Evolutionary conservation across 2,329 filamentous ascomycete genomes (phyloP).

Genomic region (Penicillium sp.): DNA sequence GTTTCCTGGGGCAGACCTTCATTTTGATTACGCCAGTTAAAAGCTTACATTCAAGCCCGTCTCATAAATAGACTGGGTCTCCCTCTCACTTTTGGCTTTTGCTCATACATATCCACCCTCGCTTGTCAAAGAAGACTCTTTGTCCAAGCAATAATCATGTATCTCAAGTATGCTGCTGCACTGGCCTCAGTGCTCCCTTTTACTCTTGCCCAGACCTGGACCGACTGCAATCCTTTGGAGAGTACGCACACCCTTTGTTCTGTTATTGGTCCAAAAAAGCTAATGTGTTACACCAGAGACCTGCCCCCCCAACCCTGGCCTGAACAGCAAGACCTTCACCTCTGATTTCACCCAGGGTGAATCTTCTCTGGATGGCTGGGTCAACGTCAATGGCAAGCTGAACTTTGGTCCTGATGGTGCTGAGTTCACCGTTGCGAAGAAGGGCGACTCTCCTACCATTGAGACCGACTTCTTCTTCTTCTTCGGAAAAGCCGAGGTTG

Average conservation of each 20-base stretch:
- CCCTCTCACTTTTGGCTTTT: neutral
- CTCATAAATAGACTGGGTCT: slow-evolving; percentile 14
- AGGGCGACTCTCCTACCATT: slow-evolving; percentile 85
- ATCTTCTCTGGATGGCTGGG: slow-evolving; percentile 64
- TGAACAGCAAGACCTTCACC: slow-evolving; percentile 53
- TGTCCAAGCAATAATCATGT: slow-evolving; percentile 29
- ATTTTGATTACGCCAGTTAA: slow-evolving; percentile 10
- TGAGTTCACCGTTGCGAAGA: slow-evolving; percentile 75
- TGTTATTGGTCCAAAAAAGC: slow-evolving; percentile 1
- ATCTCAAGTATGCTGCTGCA: slow-evolving; percentile 37
- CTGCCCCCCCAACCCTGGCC: slow-evolving; percentile 73
- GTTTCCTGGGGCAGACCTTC: slow-evolving; percentile 11
- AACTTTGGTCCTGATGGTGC: slow-evolving; percentile 73
- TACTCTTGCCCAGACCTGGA: slow-evolving; percentile 70
- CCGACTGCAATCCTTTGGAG: slow-evolving; percentile 71
- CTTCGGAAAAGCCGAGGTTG: slow-evolving; percentile 89
- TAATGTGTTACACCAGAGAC: slow-evolving; percentile 34
- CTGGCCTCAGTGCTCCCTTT: slow-evolving; percentile 39
- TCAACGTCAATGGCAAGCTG: slow-evolving; percentile 68
- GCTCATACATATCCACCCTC: slow-evolving; percentile 1
- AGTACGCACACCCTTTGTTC: slow-evolving; percentile 23
- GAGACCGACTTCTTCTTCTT: slow-evolving; percentile 95
- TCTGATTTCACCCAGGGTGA: slow-evolving; percentile 55
- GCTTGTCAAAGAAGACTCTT: neutral
- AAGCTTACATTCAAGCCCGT: slow-evolving; percentile 14